Conservation (phyloP, 2,329 filamentous ascomycete species). For the Hymenoscyphus fructigenus region DNA sequence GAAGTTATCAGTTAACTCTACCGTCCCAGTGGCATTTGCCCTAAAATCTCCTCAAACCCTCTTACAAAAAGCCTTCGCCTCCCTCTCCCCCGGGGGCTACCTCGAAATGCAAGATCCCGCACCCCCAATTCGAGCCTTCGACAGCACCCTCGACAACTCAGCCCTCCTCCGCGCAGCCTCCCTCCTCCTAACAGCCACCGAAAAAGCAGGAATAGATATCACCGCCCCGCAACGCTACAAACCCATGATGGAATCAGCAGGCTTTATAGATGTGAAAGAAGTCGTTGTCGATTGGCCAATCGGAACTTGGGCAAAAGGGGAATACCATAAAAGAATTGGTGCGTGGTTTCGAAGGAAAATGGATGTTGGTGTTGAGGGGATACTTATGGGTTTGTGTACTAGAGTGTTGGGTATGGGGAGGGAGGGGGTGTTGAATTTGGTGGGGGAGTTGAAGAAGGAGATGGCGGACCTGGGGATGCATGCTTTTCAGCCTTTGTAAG, state of each 20-base stretch:
- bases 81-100: slow-evolving; percentile 44
- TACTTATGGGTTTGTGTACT: slow-evolving; percentile 15
- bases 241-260: slow-evolving; percentile 18
- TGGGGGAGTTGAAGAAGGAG: slow-evolving; percentile 14
- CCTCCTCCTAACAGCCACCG: not conserved
- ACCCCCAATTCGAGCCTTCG: slow-evolving; percentile 9
- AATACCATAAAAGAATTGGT: slow-evolving; percentile 13
- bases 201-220: slow-evolving; percentile 5
- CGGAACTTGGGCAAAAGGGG: slow-evolving; percentile 12
- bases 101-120: slow-evolving; percentile 38
- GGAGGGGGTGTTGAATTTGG: slow-evolving; percentile 15
- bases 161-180: not conserved
- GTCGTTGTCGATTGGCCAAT: slow-evolving; percentile 47
- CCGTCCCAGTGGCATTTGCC: no score
- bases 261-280: slow-evolving; percentile 37
- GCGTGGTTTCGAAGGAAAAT: slow-evolving; percentile 15
- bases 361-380: slow-evolving; percentile 11
- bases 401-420: slow-evolving; percentile 19
- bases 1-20: no score
- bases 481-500: slow-evolving; percentile 22
- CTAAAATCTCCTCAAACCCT: not conserved
- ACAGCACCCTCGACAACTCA: slow-evolving; percentile 10
- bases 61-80: slow-evolving; percentile 4
- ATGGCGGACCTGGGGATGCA: slow-evolving; percentile 19
- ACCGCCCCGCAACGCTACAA: slow-evolving; percentile 22